phyloP scores from a whole-genome alignment of 2,329 filamentous ascomycete species.

The Fusarium poae region DNA sequence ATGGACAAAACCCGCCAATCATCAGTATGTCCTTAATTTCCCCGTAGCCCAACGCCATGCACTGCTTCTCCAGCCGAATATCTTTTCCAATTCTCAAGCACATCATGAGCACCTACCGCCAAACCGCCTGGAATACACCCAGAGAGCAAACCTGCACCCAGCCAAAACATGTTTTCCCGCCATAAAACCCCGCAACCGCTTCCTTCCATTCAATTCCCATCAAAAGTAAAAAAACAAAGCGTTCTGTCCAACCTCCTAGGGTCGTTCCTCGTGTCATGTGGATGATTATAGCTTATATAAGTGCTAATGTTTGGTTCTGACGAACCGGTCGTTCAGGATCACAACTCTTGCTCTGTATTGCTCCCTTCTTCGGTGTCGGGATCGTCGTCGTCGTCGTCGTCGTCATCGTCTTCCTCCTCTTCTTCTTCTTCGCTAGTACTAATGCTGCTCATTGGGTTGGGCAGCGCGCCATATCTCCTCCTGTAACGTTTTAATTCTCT shows the following conservation, averaged over 20 bases:
- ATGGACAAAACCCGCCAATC: constrained; percentile 16
- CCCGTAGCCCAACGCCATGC: constrained; percentile 46
- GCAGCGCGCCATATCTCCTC: constrained; percentile 63
- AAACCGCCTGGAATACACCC: constrained; percentile 13
- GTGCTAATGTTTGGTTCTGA: constrained; percentile 8
- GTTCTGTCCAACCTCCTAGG: constrained; percentile 29
- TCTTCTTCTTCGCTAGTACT: constrained; percentile 38
- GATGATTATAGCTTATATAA: constrained; percentile 43
- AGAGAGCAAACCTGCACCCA: constrained; percentile 29
- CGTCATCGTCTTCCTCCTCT: neutral
- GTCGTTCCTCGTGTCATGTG: constrained; percentile 36
- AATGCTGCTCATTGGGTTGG: constrained; percentile 31
- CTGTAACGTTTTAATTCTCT: constrained; percentile 74
- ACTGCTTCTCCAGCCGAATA: constrained; percentile 32
- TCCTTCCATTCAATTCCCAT: constrained; percentile 11
- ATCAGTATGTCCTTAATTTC: constrained; percentile 32
- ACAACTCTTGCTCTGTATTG: constrained; percentile 50
- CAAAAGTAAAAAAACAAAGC: constrained; percentile 28
- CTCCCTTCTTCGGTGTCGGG: constrained; percentile 45
- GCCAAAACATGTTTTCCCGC: constrained; percentile 30
- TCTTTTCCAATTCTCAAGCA: constrained; percentile 37
- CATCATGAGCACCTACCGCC: constrained; percentile 19
- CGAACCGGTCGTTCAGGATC: constrained; percentile 14
- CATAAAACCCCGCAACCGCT: constrained; percentile 12
- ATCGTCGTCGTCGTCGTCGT: constrained; percentile 46